Conservation (phyloP, 352 stramenopile genomes). For the Phytophthora podocarpi region DNA sequence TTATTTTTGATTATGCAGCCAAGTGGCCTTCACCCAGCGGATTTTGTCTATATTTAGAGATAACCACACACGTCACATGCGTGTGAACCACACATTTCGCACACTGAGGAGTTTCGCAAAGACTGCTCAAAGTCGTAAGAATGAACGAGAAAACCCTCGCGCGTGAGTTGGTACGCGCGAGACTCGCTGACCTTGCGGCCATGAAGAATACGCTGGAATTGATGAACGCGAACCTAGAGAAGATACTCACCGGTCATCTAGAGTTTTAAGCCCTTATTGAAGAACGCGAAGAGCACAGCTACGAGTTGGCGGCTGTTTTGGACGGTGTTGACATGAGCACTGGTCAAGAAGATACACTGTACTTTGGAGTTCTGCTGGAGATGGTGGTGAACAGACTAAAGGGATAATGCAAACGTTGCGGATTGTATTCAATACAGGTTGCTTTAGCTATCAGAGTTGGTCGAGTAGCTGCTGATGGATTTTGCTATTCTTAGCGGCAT, state of each 20-base stretch:
- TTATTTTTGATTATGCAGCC: too few relatives aligned
- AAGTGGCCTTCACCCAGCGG: too few relatives aligned
- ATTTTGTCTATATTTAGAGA: too few relatives aligned
- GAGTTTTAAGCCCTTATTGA: not conserved
- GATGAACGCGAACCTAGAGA: not conserved
- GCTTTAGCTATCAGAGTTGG: not conserved
- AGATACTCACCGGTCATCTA: not conserved
- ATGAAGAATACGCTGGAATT: not conserved
- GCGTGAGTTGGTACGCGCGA: too few relatives aligned
- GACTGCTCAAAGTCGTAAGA: too few relatives aligned
- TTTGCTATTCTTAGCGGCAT: not conserved
- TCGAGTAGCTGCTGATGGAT: not conserved
- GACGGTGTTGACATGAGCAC: not conserved
- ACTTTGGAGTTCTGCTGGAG: not conserved
- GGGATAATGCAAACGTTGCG: slow-evolving; percentile 4
- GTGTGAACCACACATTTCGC: too few relatives aligned
- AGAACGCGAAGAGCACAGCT: not conserved
- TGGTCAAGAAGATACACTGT: not conserved
- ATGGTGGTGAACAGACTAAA: not conserved
- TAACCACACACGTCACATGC: too few relatives aligned
- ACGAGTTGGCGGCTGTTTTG: not conserved
- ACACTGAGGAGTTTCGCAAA: too few relatives aligned
- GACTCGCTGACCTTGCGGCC: not conserved
- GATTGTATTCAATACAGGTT: too few relatives aligned
- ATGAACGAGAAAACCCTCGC: too few relatives aligned